phyloP scores from a whole-genome alignment of 805 yeast species.

The Candida berthetii region DNA sequence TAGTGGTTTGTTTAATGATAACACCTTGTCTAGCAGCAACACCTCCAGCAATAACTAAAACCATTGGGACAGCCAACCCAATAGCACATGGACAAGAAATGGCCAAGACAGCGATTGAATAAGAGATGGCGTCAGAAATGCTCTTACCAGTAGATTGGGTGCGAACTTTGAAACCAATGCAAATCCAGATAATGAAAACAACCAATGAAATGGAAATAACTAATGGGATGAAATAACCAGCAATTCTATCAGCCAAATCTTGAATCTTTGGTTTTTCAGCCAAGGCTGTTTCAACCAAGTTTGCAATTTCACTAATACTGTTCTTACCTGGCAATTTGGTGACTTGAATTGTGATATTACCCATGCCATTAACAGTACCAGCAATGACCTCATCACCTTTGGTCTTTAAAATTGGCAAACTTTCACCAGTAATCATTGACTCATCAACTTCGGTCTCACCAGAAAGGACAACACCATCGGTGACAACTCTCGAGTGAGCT shows the following conservation, averaged over 20 bases:
- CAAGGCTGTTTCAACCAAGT: slow-evolving; percentile 71
- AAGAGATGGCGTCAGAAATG: not conserved
- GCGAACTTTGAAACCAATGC: not conserved
- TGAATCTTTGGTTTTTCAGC: slow-evolving; percentile 69
- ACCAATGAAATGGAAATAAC: slow-evolving; percentile 22
- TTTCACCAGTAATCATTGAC: slow-evolving; percentile 39
- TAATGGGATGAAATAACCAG: slow-evolving; percentile 61
- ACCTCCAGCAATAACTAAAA: slow-evolving; percentile 8
- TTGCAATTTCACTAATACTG: slow-evolving; percentile 66
- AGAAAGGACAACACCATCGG: slow-evolving; percentile 27
- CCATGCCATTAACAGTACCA: slow-evolving; percentile 46
- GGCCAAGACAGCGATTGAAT: not conserved
- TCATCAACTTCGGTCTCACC: slow-evolving; percentile 39
- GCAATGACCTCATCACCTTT: slow-evolving; percentile 27
- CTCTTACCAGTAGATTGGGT: not conserved
- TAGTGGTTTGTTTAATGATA: not conserved
- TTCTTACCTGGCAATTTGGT: slow-evolving; percentile 62
- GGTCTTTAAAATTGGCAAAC: slow-evolving; percentile 6
- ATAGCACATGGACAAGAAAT: slow-evolving; percentile 15
- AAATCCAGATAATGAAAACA: not conserved
- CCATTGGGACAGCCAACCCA: slow-evolving; percentile 12
- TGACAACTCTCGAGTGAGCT: slow-evolving; percentile 2
- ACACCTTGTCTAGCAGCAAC: slow-evolving; percentile 8
- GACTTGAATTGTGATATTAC: slow-evolving; percentile 54
- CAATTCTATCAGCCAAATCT: slow-evolving; percentile 60